Conservation (phyloP, 2,329 filamentous ascomycete species). For the Leptodontidium sp. region DNA sequence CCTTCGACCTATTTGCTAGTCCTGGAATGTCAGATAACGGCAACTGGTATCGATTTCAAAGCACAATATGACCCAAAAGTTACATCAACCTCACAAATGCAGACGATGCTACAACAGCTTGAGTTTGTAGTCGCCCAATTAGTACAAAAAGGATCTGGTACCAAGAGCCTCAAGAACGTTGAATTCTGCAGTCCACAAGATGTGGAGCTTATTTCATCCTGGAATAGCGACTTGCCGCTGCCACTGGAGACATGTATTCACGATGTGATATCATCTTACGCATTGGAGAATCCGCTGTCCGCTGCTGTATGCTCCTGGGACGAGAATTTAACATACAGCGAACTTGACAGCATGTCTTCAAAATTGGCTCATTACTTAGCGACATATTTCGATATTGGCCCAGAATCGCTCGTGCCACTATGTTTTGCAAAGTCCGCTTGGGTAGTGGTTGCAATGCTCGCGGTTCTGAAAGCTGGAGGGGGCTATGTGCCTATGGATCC, state of each 20-base stretch:
- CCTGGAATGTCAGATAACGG: conserved; percentile 53
- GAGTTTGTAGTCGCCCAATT: conserved; percentile 6
- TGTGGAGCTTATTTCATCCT: background rate
- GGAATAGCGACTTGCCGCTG: background rate
- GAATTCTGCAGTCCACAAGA: conserved; percentile 12
- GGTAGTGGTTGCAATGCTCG: conserved; percentile 42
- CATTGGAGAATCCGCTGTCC: background rate
- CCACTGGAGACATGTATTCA: conserved; percentile 20
- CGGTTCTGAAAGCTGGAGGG: conserved; percentile 42
- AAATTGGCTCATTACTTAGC: conserved; percentile 32
- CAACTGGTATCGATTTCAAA: conserved; percentile 51
- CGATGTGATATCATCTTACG: conserved; percentile 5
- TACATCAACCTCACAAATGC: conserved; percentile 10
- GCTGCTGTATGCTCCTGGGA: conserved; percentile 36
- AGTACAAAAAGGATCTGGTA: background rate
- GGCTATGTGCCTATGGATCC: conserved; percentile 44
- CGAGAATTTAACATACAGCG: conserved; percentile 37
- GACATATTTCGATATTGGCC: conserved; percentile 29
- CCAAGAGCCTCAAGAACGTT: background rate
- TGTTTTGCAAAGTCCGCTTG: conserved; percentile 42
- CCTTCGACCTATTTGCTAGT: conserved; percentile 54
- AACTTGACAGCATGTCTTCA: conserved; percentile 38
- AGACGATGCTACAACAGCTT: conserved; percentile 10
- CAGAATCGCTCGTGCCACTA: conserved; percentile 32
- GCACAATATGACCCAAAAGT: conserved; percentile 52